Evolutionary conservation across 129 eudicot species (phyloP).

Genomic region (Gnaphalium uliginosum): DNA sequence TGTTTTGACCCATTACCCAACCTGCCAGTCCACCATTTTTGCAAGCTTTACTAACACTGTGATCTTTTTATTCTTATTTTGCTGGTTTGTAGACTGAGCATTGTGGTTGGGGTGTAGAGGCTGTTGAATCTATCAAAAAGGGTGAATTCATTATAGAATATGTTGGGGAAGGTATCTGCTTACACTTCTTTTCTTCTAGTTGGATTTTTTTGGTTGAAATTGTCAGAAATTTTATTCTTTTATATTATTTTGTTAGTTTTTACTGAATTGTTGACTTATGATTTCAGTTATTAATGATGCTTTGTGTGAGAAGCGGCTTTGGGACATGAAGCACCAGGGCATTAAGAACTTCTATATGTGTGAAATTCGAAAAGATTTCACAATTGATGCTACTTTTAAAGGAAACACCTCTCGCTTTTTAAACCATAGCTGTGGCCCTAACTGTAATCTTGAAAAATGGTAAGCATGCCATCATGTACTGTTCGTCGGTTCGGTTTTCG

Average conservation of each 20-base stretch:
- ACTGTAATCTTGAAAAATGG: constrained; percentile 94
- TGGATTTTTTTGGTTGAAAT: neutral
- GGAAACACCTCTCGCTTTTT: constrained; percentile 85
- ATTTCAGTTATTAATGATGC: constrained; percentile 83
- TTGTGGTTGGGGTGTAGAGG: constrained; percentile 98
- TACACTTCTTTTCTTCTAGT: neutral
- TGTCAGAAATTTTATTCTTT: neutral
- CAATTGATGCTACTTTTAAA: constrained; percentile 87
- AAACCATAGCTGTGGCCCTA: constrained; percentile 52
- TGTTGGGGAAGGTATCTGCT: constrained; percentile 79
- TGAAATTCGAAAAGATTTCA: constrained; percentile 78
- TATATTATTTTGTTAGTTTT: constrained; percentile 6
- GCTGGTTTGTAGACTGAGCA: constrained; percentile 55
- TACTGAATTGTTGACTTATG: constrained; percentile 5
- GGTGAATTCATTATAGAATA: constrained; percentile 90
- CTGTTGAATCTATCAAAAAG: constrained; percentile 67
- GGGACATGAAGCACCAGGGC: constrained; percentile 76
- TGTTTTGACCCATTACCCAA: neutral
- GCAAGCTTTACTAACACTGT: neutral
- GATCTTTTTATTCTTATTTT: neutral
- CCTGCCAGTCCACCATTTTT: neutral
- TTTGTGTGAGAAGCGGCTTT: constrained; percentile 72
- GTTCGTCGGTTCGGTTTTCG: too few species aligned
- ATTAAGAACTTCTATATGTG: constrained; percentile 79
- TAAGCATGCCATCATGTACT: too few species aligned